A percentile compares a stretch with the other conserved stretches of the same genome.
Conservation (phyloP, 495 filamentous ascomycete genomes). For the Hypoxylon subgilvum region DNA sequence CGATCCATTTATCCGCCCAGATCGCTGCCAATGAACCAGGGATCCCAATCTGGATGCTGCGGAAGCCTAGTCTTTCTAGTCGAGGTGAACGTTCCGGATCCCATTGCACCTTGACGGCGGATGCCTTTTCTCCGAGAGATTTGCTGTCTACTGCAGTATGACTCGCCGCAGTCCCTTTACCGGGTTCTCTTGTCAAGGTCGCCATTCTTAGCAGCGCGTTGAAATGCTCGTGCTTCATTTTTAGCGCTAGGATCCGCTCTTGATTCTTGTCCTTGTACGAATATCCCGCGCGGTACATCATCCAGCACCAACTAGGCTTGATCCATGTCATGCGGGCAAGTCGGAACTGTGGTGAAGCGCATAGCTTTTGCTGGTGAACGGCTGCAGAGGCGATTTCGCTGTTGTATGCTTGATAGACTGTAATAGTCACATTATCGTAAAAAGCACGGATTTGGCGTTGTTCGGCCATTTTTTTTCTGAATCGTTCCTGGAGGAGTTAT, state of each 20-base stretch:
- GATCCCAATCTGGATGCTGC: conserved; percentile 68
- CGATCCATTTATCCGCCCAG: conserved; percentile 60
- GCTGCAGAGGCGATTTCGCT: conserved; percentile 60
- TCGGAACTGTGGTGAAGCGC: conserved; percentile 59
- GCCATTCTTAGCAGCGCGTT: neutral
- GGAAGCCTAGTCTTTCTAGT: conserved; percentile 50
- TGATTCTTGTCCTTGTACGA: conserved; percentile 56
- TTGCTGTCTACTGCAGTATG: conserved; percentile 15
- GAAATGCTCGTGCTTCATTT: neutral
- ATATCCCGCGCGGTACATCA: conserved; percentile 67
- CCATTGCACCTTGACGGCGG: conserved; percentile 64
- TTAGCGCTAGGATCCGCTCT: conserved; percentile 55
- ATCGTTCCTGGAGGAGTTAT: neutral
- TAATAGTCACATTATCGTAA: neutral
- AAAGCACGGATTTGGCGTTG: neutral
- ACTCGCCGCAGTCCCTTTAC: conserved; percentile 43
- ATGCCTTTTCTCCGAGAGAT: conserved; percentile 37
- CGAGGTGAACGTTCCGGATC: conserved; percentile 61
- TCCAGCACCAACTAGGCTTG: conserved; percentile 70
- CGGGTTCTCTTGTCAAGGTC: conserved; percentile 32
- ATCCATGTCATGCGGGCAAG: conserved; percentile 69
- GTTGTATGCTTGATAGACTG: conserved; percentile 60
- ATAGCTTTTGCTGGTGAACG: conserved; percentile 56
- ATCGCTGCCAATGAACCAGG: conserved; percentile 45
- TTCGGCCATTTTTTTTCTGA: neutral